Evolutionary conservation across 257 asterid species (phyloP), one percentile per base, ranked within the genome.

Genomic region (Gentiana dahurica): DNA sequence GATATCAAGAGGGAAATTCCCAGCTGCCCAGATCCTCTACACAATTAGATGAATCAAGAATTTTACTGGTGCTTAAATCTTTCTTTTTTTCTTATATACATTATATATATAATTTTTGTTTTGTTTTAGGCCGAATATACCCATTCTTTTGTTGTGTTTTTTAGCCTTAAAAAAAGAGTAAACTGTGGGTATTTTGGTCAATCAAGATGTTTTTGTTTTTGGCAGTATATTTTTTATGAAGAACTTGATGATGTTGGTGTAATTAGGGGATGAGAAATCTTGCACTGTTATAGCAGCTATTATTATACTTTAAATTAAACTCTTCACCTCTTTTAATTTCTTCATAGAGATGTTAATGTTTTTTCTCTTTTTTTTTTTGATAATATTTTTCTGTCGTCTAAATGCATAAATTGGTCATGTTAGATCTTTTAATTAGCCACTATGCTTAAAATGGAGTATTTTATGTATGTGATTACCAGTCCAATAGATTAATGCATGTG

Each of bases 21-120:
- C 51, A 89, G 95, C 77, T 84, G 95, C 76, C 94, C 97, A 72
- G 97, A 89, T 84, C 90, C 90, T 72, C 94, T 89, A 51, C 97
- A 89, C 71, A 89, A 89, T 77, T 69, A 82, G 74, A 68, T 66
- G 73, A 60, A 61, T 47, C 57, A 46, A 65, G 50, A 55, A 36
- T 59, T 36, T 47, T 43, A 4, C 8, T 41, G 46, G 46, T 41
- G 46, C 46, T 41, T 41, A 5, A 41, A 5, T 41, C 9, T 4
- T 41, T 5, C 9, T 41, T 41, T 41, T 41, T 4, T 41, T 5
- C 9, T 41, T 41, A 2, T 41, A 41, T 4, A 7, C 6, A 41
- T 41, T 41, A 5, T 1, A 5, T 41, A 3, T 4, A 41, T 41
- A 10, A 41, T 41, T 33, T 46, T 54, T 49, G 38, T 6, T 10